Evolutionary conservation across 805 yeast species (phyloP), one percentile per base, ranked within the genome.

Genomic region (Kodamaea leandrae): DNA sequence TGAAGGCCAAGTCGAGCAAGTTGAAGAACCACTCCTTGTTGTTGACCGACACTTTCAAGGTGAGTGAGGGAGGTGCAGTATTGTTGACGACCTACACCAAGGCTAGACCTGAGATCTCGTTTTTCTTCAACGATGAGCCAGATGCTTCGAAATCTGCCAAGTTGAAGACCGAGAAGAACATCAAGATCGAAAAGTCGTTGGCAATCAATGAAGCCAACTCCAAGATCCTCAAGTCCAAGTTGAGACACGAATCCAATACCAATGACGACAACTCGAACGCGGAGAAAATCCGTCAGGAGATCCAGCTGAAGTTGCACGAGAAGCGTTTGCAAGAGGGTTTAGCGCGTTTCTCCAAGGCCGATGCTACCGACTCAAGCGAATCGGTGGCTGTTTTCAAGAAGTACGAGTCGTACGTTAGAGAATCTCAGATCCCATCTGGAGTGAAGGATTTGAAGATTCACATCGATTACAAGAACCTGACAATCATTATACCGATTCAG

Each of bases 341-440:
- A 44, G 78, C 83, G 39, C 76, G 95, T 56, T 90, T 82, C 57
- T 81, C 84, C 45, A 85, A 87, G 33, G 85, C 87, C 10, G 91
- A 81, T 63, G 86, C 87, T 4, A 74, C 77, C 21, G 82, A 78
- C 49, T 76, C 72, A 16, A 66, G 71, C 32, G 89, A 81, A 39
- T 70, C 71, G 49, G 79, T 76, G 54, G 83, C 82, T 2, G 82
- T 81, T n/a, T 90, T 91, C 72, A 87, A 86, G 57, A 85, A 85
- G 58, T 93, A 86, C 64, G 99, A 91, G 68, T 89, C 98, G 0
- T 91, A 91, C 62, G 81, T 90, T 38, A 76, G 97, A 53, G 99
- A 91, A 59, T 73, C 93, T 3, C 98, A 93, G 71, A 82, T 91
- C 48, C 98, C 99, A 29, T 65, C 71, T 26, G 77, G 77, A 52